Evolutionary conservation across 2,329 filamentous ascomycete species (phyloP).

Genomic region (Colletotrichum scovillei): DNA sequence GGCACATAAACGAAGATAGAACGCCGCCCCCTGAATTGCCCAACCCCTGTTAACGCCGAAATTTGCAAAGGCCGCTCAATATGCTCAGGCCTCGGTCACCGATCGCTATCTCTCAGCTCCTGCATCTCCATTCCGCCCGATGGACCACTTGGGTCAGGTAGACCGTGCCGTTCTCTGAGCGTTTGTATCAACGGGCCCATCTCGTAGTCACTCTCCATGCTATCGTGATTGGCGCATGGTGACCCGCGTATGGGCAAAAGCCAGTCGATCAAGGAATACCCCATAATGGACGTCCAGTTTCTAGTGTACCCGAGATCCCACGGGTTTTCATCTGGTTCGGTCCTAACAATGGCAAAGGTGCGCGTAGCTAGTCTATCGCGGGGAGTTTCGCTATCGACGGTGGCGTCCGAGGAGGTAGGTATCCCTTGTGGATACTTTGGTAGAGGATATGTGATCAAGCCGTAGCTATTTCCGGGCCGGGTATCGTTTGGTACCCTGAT

Average conservation of each 20-base stretch:
- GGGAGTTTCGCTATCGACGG: conserved; percentile 19
- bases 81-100: conserved; percentile 12
- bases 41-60: neutral
- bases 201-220: conserved; percentile 73
- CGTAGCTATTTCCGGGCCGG: conserved; percentile 54
- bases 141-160: conserved; percentile 41
- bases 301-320: conserved; percentile 79
- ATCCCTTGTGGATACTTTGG: conserved; percentile 40
- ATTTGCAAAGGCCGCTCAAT: neutral
- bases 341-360: conserved; percentile 83
- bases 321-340: conserved; percentile 81
- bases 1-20: neutral
- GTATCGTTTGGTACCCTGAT: conserved; percentile 71
- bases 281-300: conserved; percentile 88
- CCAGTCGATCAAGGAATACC: conserved; percentile 78
- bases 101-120: conserved; percentile 24
- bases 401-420: conserved; percentile 6
- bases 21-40: neutral
- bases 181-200: conserved; percentile 71
- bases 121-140: conserved; percentile 45
- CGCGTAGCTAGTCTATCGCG: conserved; percentile 63
- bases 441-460: conserved; percentile 71
- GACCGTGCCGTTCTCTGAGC: conserved; percentile 59
- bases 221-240: conserved; percentile 78
- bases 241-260: conserved; percentile 80